Conservation (phyloP, 441 rosid genomes). For the Adansonia gregorii region DNA sequence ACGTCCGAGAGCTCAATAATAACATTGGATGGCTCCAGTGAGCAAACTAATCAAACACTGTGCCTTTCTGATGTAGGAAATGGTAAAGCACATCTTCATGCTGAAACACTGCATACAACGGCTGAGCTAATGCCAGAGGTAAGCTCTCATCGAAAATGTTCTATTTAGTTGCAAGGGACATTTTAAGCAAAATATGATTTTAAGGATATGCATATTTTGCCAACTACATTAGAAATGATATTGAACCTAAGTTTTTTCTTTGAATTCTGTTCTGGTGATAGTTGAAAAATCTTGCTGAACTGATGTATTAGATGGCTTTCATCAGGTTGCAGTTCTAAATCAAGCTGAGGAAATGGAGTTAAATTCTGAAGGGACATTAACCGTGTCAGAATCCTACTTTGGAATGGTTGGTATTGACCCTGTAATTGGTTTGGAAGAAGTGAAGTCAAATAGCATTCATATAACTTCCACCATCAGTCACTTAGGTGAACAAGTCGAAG, state of each 20-base stretch:
- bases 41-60: slow-evolving; percentile 38
- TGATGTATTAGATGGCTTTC: slow-evolving; percentile 41
- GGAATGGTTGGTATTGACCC: slow-evolving; percentile 31
- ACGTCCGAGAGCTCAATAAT: slow-evolving; percentile 40
- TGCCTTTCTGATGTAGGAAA: slow-evolving; percentile 42
- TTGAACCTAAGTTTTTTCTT: slow-evolving; percentile 17
- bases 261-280: slow-evolving; percentile 9
- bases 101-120: slow-evolving; percentile 38
- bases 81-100: slow-evolving; percentile 36
- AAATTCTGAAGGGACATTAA: slow-evolving; percentile 33
- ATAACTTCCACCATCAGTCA: slow-evolving; percentile 36
- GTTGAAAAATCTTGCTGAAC: slow-evolving; percentile 34
- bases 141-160: slow-evolving; percentile 13
- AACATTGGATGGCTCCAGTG: slow-evolving; percentile 33
- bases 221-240: slow-evolving; percentile 12
- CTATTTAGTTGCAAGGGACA: slow-evolving; percentile 4
- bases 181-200: slow-evolving; percentile 2
- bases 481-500: slow-evolving; percentile 36
- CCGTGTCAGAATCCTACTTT: slow-evolving; percentile 28
- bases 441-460: slow-evolving; percentile 33
- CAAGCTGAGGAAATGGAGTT: slow-evolving; percentile 43
- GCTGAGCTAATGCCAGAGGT: slow-evolving; percentile 51
- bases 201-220: neutral
- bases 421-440: slow-evolving; percentile 39
- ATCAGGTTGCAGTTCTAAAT: slow-evolving; percentile 51